These are phyloP conservation scores for Epichloe scottii DNA, from an alignment of 2,329 filamentous ascomycete genomes.

Conservation along the genomic window DNA sequence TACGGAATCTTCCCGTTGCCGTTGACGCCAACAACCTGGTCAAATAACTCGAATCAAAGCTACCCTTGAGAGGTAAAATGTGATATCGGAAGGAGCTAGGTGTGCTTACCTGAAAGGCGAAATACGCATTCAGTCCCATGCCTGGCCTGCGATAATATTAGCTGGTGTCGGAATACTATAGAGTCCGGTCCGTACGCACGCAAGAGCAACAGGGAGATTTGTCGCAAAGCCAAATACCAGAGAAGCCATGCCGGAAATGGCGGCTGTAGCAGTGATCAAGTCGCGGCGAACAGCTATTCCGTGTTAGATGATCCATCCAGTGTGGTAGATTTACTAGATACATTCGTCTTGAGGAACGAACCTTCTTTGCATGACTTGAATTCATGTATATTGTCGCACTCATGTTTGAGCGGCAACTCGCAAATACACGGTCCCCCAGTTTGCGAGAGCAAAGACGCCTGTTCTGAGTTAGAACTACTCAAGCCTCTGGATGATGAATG, in stretches of 20 bases:
- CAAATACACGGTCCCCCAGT: conserved; percentile 70
- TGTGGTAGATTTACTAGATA: neutral
- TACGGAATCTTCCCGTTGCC: conserved; percentile 46
- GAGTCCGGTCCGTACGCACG: conserved; percentile 13
- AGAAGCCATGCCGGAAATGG: conserved; percentile 60
- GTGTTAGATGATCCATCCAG: conserved; percentile 3
- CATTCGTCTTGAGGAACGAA: conserved; percentile 8
- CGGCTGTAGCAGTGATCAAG: conserved; percentile 73
- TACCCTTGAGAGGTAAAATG: neutral
- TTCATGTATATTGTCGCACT: conserved; percentile 35
- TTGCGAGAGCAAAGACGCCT: conserved; percentile 61
- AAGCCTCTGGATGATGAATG: neutral
- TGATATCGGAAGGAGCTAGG: neutral
- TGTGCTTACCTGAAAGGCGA: conserved; percentile 41
- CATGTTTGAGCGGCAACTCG: conserved; percentile 25
- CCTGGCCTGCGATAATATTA: conserved; percentile 35
- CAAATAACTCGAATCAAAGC: neutral
- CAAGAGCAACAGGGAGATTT: conserved; percentile 51
- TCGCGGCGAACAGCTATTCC: conserved; percentile 53
- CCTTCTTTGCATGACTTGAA: conserved; percentile 36
- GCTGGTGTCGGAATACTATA: neutral
- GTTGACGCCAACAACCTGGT: conserved; percentile 43
- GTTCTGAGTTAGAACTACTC: conserved; percentile 8
- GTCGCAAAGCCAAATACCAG: conserved; percentile 70
- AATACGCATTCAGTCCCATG: conserved; percentile 58